Evolutionary conservation across 2,329 filamentous ascomycete species (phyloP), one percentile per base, ranked within the genome.

Genomic region (Microdochium trichocladiopsis): DNA sequence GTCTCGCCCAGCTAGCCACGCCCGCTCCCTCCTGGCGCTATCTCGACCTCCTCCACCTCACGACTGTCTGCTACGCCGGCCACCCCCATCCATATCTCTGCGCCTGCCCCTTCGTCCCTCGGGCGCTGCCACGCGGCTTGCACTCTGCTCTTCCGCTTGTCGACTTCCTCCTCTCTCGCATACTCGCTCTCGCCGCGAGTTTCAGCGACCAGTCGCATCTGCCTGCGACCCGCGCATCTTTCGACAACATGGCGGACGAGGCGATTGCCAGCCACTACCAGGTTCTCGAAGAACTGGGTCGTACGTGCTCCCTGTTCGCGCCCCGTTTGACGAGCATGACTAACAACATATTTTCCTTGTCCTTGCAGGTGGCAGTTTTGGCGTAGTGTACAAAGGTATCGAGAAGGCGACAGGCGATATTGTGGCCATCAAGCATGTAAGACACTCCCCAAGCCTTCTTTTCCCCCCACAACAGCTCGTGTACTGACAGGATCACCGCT

Each of bases 311-410:
- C 31, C 23, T 43, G 18, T 28, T 22, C 31, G 9, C 28, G 18
- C 33, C 48, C 24, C 51, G 48, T 28, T 50, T 37, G 51, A 3
- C 4, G 33, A 49, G 25, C 36, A 33, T 51, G 56, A 47, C 47
- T 31, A 12, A 23, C 51, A 53, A 48, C 57, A 49, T 47, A 43
- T 55, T 50, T 52, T 50, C 58, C 52, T 43, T 54, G 22, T 51
- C n/a, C n/a, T n/a, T 55, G 45, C 63, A 95, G 90, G 90, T 70
- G 93, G 93, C 54, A 96, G 92, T 69, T 99, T 99, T 69, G 94
- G 94, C 52, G 85, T 93, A 47, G 94, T 99, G 28, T 99, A 95
- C 79, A 96, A 96, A 70, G 94, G 91, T 50, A 92, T 96, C 64
- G 91, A 97, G 63, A 90, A 86, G 66, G 76, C 83, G 25, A 96